Evolutionary conservation across 2,329 filamentous ascomycete genomes (phyloP), one percentile per base, ranked within the genome.

Genomic region (Ophiostoma sp.): DNA sequence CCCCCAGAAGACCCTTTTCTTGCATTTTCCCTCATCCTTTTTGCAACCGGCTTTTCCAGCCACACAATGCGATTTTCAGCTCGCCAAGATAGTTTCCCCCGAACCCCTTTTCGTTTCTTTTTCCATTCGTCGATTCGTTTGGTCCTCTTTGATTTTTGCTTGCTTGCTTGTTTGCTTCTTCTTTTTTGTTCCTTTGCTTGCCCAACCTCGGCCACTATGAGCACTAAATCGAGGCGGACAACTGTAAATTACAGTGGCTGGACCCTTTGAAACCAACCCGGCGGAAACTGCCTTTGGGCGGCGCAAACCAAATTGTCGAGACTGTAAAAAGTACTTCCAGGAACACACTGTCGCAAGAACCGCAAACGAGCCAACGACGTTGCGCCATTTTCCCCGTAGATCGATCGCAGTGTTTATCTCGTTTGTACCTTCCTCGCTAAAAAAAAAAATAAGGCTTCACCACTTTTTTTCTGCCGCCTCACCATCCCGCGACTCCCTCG

Each of bases 51-150:
- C 42, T 50, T 69, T 68, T 31, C 45, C 28, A 50, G 45, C 45
- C 45, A 52, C 66, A 52, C 25, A 45, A 48, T 52, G 57, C 45
- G 39, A 25, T 45, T 64, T 64, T 64, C 57, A 64, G 55, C 69
- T 71, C 31, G 55, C 57, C 69, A 36, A 63, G 55, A 39, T 31
- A 39, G 8, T 63, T 12, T 42, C 25, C 42, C 8, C 28, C 50
- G 48, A n/a, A 19, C 42, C 64, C 66, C 45, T 55, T 50, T 69
- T 52, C 9, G 19, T 33, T 42, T 25, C 19, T 36, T 42, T 25
- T 48, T 48, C 42, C 42, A 19, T 25, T 55, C 50, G 50, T 28
- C 50, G n/a, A 22, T 22, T 52, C 9, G 39, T 42, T 9, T 39
- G 36, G 36, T 50, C 19, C 48, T 50, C 48, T 50, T n/a, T 5